A percentile compares a stretch with the other conserved stretches of the same genome.
These are phyloP conservation scores for Serendipita indica DNA, from an alignment of 768 basidiomycete species.

Conservation along the genomic window DNA sequence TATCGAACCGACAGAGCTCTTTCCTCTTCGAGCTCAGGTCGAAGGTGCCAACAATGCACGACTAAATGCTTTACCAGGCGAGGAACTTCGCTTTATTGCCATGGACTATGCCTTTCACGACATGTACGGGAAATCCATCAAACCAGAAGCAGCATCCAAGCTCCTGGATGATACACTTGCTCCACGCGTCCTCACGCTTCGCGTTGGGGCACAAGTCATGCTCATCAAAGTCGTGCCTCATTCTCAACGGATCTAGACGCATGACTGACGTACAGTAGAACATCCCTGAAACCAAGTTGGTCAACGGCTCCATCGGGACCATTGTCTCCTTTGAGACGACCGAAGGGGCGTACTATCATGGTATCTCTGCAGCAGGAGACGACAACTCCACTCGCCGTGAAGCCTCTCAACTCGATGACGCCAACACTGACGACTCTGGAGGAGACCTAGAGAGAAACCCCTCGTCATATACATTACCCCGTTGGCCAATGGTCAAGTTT, in stretches of 20 bases:
- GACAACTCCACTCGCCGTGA: too few species aligned
- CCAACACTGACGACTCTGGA: too few species aligned
- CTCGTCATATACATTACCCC: conserved; percentile 14
- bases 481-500: conserved; percentile 51
- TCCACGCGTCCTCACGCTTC: conserved; percentile 33
- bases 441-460: too few species aligned
- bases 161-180: conserved; percentile 49
- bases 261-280: conserved; percentile 32
- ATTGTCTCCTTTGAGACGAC: conserved; percentile 34
- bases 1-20: conserved; percentile 74
- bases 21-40: conserved; percentile 59
- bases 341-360: conserved; percentile 28
- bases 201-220: conserved; percentile 82
- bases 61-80: conserved; percentile 21
- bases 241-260: neutral
- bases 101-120: conserved; percentile 34
- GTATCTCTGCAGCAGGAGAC: conserved; percentile 27
- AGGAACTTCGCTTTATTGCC: conserved; percentile 26
- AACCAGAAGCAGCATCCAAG: conserved; percentile 27
- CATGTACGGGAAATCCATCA: conserved; percentile 26
- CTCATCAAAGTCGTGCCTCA: conserved; percentile 19
- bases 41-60: conserved; percentile 46
- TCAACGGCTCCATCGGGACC: conserved; percentile 56
- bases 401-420: too few species aligned
- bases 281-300: conserved; percentile 46